A percentile compares a stretch with the other conserved stretches of the same genome.
phyloP scores from a whole-genome alignment of 164 flowering plant genomes.

The Echeveria elegans region DNA sequence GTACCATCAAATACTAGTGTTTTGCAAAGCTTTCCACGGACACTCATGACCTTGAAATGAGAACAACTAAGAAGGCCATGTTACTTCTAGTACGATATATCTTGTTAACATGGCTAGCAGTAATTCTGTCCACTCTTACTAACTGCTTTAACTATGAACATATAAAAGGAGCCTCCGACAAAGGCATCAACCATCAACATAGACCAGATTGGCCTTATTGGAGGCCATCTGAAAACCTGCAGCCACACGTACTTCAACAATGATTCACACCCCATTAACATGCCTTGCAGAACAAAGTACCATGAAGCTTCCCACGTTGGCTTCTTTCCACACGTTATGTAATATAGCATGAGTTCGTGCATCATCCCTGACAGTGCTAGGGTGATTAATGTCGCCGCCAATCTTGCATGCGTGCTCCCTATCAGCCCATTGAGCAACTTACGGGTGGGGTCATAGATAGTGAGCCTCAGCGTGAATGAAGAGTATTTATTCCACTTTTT shows the following conservation, averaged over 20 bases:
- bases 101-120: not conserved
- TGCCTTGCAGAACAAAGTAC: slow-evolving; percentile 22
- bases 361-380: slow-evolving; percentile 13
- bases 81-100: no score
- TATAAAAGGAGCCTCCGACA: slow-evolving; percentile 6
- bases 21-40: no score
- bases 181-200: slow-evolving; percentile 1
- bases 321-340: slow-evolving; percentile 12
- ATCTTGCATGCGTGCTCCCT: not conserved
- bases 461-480: slow-evolving; percentile 8
- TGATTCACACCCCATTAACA: slow-evolving; percentile 18
- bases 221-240: slow-evolving; percentile 1
- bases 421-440: not conserved
- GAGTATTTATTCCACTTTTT: slow-evolving; percentile 15
- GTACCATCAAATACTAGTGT: no score
- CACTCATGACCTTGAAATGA: no score
- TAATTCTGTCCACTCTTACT: slow-evolving; percentile 8
- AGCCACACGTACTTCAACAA: slow-evolving; percentile 10
- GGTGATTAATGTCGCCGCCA: slow-evolving; percentile 5
- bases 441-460: slow-evolving; percentile 10
- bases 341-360: slow-evolving; percentile 11
- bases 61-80: no score
- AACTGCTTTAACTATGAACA: slow-evolving; percentile 13
- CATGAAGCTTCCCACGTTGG: slow-evolving; percentile 25
- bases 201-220: slow-evolving; percentile 5